Evolutionary conservation across 257 asterid genomes (phyloP).

Genomic region (Linaria vulgaris): DNA sequence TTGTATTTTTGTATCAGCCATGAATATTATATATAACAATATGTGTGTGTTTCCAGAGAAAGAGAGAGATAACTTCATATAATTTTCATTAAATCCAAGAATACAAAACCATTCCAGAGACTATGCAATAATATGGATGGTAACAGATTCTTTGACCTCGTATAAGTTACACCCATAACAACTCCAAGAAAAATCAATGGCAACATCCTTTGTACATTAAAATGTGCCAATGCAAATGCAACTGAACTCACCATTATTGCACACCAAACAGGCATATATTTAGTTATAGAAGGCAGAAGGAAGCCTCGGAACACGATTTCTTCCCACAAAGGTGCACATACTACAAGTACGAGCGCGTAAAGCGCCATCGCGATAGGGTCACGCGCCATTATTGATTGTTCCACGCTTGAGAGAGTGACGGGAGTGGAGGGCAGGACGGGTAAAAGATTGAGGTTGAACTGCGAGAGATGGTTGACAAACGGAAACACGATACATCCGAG

Average conservation of each 20-base stretch:
- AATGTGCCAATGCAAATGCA: constrained; percentile 91
- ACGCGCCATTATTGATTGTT: constrained; percentile 84
- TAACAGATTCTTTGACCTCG: constrained; percentile 81
- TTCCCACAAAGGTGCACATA: constrained; percentile 96
- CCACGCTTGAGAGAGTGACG: constrained; percentile 74
- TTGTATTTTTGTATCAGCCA: too few relatives aligned
- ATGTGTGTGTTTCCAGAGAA: too few relatives aligned
- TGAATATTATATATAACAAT: too few relatives aligned
- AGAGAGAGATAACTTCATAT: constrained; percentile 12
- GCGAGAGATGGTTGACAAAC: constrained; percentile 82
- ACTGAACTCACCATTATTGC: constrained; percentile 76
- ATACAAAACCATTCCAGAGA: constrained; percentile 93
- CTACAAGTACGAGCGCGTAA: constrained; percentile 80
- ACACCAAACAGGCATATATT: constrained; percentile 95
- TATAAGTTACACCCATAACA: constrained; percentile 86
- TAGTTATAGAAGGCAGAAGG: constrained; percentile 90
- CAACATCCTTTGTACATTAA: constrained; percentile 91
- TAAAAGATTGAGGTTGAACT: constrained; percentile 71
- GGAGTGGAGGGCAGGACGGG: constrained; percentile 84
- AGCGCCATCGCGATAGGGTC: constrained; percentile 91
- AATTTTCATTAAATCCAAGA: constrained; percentile 81
- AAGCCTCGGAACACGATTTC: constrained; percentile 91
- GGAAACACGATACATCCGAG: constrained; percentile 90
- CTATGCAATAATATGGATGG: constrained; percentile 91
- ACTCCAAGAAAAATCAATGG: constrained; percentile 88